Percentiles rank a stretch among this genome's conserved stretches.
These are phyloP conservation scores for Primulina eburnea DNA, from an alignment of 257 asterid genomes.

Conservation along the genomic window DNA sequence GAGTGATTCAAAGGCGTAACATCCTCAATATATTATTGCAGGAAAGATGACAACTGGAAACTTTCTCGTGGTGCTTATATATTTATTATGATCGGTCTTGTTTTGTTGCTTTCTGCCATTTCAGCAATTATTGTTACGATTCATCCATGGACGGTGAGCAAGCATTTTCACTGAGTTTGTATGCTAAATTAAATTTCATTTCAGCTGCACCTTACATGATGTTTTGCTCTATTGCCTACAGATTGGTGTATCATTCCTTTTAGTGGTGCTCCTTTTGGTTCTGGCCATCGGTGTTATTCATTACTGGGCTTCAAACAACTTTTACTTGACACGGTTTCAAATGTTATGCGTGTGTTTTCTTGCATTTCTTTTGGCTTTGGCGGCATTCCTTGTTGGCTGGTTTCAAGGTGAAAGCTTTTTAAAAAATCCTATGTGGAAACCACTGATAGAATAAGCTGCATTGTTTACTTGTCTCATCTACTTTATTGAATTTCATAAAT, in stretches of 20 bases:
- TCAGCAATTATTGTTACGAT: constrained; percentile 73
- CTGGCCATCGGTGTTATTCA: constrained; percentile 94
- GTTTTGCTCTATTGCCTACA: constrained; percentile 35
- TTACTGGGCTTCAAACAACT: constrained; percentile 98
- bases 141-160: constrained; percentile 87
- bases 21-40: constrained; percentile 38
- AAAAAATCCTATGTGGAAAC: not conserved
- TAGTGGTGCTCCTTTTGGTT: constrained; percentile 83
- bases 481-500: constrained; percentile 4
- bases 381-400: constrained; percentile 93
- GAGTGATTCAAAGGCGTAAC: constrained; percentile 16
- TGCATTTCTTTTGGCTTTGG: constrained; percentile 95
- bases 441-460: constrained; percentile 5
- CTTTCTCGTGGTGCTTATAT: constrained; percentile 82
- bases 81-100: constrained; percentile 73
- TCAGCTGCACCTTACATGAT: constrained; percentile 25
- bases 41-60: constrained; percentile 99
- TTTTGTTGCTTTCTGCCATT: constrained; percentile 82
- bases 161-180: constrained; percentile 13
- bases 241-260: constrained; percentile 94
- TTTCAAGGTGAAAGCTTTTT: constrained; percentile 49
- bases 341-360: constrained; percentile 90
- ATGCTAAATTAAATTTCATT: constrained; percentile 17
- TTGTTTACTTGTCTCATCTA: constrained; percentile 5
- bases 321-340: constrained; percentile 90